Conservation (phyloP, 306 rosid species). For the Quercus rubra region DNA sequence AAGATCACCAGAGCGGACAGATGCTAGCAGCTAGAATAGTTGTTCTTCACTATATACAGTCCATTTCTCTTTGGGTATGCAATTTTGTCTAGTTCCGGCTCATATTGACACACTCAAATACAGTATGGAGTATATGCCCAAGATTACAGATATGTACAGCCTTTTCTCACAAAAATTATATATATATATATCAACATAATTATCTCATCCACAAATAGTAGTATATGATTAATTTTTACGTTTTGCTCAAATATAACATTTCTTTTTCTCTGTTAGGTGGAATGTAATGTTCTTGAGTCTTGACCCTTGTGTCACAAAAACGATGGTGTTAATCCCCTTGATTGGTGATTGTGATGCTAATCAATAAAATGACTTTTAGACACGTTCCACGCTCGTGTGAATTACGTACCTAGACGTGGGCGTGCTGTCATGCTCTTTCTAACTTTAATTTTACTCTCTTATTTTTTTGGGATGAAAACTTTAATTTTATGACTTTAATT, state of each 20-base stretch:
- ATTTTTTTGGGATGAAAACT: no score
- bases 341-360: constrained; percentile 21
- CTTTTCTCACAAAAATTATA: constrained; percentile 13
- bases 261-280: constrained; percentile 31
- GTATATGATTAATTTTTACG: no score
- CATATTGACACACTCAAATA: neutral
- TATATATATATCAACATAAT: neutral
- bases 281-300: constrained; percentile 24
- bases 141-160: constrained; percentile 26
- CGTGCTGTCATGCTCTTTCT: no score
- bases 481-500: no score
- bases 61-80: constrained; percentile 32
- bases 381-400: neutral
- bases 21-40: constrained; percentile 32
- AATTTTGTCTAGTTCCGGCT: neutral
- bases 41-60: constrained; percentile 28
- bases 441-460: no score
- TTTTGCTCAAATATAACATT: no score
- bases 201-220: neutral
- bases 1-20: constrained; percentile 56
- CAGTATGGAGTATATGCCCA: constrained; percentile 21
- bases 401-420: no score
- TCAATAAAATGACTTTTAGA: neutral
- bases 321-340: neutral
- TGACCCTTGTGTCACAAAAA: constrained; percentile 37